A percentile compares a stretch with the other conserved stretches of the same genome.
Conservation (phyloP, 345 rosid species). For the Clausena lansium region DNA sequence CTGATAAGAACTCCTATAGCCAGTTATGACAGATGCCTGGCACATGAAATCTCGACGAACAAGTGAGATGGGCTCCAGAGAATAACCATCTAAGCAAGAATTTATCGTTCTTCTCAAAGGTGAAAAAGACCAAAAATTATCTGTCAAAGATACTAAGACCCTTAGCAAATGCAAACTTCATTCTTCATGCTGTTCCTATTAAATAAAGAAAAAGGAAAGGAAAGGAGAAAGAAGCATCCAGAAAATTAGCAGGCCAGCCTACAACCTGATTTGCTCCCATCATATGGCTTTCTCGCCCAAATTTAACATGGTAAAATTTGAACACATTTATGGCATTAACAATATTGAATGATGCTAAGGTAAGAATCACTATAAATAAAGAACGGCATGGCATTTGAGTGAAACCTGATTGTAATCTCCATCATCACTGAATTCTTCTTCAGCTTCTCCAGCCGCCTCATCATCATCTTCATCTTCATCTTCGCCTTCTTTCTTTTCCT, state of each 20-base stretch:
- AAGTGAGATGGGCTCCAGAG: neutral
- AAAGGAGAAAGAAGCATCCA: neutral
- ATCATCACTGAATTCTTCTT: constrained; percentile 47
- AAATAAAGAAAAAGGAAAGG: neutral
- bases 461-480: constrained; percentile 33
- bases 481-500: constrained; percentile 36
- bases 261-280: neutral
- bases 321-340: neutral
- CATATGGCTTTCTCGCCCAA: neutral
- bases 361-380: neutral
- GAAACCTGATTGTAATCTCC: constrained; percentile 53
- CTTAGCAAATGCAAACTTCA: no score
- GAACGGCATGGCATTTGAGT: neutral
- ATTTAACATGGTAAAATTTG: neutral
- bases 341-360: neutral
- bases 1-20: neutral
- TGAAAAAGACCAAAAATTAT: neutral
- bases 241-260: neutral
- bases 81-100: neutral
- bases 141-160: neutral
- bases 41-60: neutral
- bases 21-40: neutral
- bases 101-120: neutral
- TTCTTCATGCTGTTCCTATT: no score
- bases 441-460: constrained; percentile 28